Evolutionary conservation across 2,329 filamentous ascomycete genomes (phyloP).

Genomic region (Myriangium duriaei): DNA sequence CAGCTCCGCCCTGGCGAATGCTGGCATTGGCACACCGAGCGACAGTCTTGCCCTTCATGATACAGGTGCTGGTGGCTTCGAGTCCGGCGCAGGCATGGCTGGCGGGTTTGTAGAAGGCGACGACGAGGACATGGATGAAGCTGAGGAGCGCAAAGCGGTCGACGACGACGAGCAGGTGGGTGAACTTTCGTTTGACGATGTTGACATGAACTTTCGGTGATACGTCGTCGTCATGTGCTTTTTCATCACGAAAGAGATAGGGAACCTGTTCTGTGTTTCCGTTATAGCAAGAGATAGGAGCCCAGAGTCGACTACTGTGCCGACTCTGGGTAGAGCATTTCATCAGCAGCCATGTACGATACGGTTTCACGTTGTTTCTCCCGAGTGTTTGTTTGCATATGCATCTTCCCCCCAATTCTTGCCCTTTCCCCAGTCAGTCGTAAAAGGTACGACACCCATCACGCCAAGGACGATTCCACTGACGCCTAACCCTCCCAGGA

Average conservation of each 20-base stretch:
- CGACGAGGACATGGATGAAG: slow-evolving; percentile 84
- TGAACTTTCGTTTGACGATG: slow-evolving; percentile 50
- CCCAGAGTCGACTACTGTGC: neutral
- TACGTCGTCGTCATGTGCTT: slow-evolving; percentile 9
- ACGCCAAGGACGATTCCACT: slow-evolving; percentile 16
- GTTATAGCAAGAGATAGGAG: slow-evolving; percentile 3
- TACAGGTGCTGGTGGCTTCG: slow-evolving; percentile 22
- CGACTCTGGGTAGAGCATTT: too few species aligned
- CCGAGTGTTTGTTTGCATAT: too few species aligned
- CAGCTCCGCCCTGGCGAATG: slow-evolving; percentile 58
- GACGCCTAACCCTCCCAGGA: slow-evolving; percentile 20
- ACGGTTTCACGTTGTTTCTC: too few species aligned
- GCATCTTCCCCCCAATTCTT: too few species aligned
- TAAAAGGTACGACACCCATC: neutral
- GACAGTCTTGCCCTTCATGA: slow-evolving; percentile 23
- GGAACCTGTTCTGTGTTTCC: too few species aligned
- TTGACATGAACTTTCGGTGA: slow-evolving; percentile 49
- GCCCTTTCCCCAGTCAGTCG: neutral
- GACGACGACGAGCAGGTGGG: slow-evolving; percentile 53
- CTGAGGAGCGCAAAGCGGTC: slow-evolving; percentile 37
- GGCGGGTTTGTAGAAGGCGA: slow-evolving; percentile 92
- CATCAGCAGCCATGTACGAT: too few species aligned
- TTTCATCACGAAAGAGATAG: slow-evolving; percentile 8
- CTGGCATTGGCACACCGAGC: slow-evolving; percentile 55
- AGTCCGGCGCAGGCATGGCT: slow-evolving; percentile 32